Base-by-base conservation (phyloP, 2,329 filamentous ascomycete genomes). In the Moelleriella libera region DNA sequence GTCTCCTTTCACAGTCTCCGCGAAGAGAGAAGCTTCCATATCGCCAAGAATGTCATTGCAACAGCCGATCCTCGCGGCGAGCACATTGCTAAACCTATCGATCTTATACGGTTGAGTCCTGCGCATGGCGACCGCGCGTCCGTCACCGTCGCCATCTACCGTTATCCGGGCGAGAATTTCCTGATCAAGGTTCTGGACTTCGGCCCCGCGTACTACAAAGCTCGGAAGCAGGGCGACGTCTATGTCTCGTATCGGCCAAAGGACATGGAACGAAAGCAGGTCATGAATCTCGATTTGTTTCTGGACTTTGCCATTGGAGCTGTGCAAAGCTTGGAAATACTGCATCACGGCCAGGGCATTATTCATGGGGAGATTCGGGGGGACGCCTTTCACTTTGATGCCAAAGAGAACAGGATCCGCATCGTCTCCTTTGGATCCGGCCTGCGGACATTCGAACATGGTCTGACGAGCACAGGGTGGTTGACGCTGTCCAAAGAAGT, bases 281-380 rank as follows among this genome's bases (percentile, higher is more conserved):
- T 78, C 39, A 80, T 92, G 42, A 80, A 82, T 43, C 68, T 96
- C 5, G 74, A 83, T 44, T 72, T 78, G 12, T 96, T 96, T 57
- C 74, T 97, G 30, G 84, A 94, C 57, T 96, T 96, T 60, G 90
- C 89, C 31, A 86, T 95, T 49, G 89, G 89, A 29, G 85, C 89
- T 1, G 79, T 85, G 5, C 80, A 94, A 62, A 94, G 87, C 59
- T 67, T 94, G 44, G 89, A 96, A 63, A 80, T 94, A 44, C 68
- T 97, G n/a, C 90, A 97, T 57, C 88, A 96, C 63, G 82, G 85
- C 7, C 78, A 90, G 49, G 83, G 86, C 50, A 80, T 88, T 49
- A 83, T 95, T 1, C 90, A 96, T 57, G 90, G 90, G 43, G 90
- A 97, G 64, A 82, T 97, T 45, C 78, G 90, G 30, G 85, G 82